Evolutionary conservation across 23 red algal genomes (phyloP).

Genomic region (Chondrus crispus): DNA sequence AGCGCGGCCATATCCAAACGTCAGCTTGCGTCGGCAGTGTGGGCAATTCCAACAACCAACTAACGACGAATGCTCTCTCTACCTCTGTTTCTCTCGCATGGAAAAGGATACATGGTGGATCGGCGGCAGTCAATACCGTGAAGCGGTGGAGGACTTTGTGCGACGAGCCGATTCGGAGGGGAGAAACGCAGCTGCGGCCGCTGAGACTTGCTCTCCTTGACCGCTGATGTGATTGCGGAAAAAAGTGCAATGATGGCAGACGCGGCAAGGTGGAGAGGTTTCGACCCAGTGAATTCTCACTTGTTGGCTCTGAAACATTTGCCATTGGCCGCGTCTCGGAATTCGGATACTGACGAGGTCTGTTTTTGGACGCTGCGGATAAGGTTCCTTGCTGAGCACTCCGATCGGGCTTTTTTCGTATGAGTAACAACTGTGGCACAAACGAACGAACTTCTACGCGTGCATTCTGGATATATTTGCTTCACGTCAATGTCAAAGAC

Average conservation of each 20-base stretch:
- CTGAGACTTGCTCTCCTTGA: background rate
- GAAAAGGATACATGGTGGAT: conserved; percentile 85
- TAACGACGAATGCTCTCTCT: background rate
- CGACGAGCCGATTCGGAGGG: conserved; percentile 21
- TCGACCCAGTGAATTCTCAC: background rate
- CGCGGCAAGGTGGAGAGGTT: background rate
- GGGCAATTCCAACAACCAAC: no score
- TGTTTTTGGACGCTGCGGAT: background rate
- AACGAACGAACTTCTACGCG: no score
- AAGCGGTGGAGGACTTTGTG: conserved; percentile 68
- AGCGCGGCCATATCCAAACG: background rate
- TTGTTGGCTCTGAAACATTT: no score
- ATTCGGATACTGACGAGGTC: background rate
- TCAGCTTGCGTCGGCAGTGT: background rate
- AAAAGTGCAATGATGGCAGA: background rate
- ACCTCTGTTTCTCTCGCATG: background rate
- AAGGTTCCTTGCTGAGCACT: background rate
- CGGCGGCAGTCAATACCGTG: conserved; percentile 67
- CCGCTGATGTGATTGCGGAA: background rate
- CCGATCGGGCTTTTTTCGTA: no score
- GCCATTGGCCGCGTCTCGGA: no score
- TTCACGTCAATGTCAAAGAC: no score
- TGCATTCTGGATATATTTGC: no score
- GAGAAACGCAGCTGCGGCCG: background rate
- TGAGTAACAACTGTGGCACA: no score